Percentiles rank a stretch among this genome's conserved stretches.
Conservation (phyloP, 345 rosid species). For the Murraya paniculata region DNA sequence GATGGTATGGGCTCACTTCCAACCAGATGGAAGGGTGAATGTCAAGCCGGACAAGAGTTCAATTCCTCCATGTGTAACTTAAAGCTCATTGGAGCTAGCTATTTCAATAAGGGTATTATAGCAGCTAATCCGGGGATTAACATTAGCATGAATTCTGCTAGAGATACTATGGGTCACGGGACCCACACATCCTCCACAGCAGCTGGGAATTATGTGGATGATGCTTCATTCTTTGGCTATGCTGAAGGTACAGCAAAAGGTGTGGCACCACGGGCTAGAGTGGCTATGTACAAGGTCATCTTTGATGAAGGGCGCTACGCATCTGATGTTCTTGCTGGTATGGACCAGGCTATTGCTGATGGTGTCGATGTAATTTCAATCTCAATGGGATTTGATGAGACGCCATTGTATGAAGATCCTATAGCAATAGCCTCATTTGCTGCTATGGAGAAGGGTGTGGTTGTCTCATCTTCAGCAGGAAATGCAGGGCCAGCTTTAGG, state of each 20-base stretch:
- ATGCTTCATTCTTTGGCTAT: conserved; percentile 27
- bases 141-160: conserved; percentile 29
- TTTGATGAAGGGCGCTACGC: conserved; percentile 29
- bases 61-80: conserved; percentile 26
- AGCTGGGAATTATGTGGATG: conserved; percentile 29
- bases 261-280: conserved; percentile 26
- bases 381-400: conserved; percentile 26
- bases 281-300: conserved; percentile 37
- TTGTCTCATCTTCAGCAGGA: conserved; percentile 26
- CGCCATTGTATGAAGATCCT: conserved; percentile 28
- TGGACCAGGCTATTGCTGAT: conserved; percentile 33
- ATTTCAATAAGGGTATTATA: conserved; percentile 39
- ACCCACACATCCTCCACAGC: conserved; percentile 37
- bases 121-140: conserved; percentile 20
- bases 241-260: conserved; percentile 34
- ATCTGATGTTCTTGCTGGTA: conserved; percentile 33
- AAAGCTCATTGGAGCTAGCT: conserved; percentile 47
- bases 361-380: conserved; percentile 35
- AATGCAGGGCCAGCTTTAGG: conserved; percentile 26
- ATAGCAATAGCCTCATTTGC: conserved; percentile 24
- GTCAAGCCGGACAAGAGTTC: conserved; percentile 31
- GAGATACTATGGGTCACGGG: conserved; percentile 34
- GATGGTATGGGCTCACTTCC: conserved; percentile 17
- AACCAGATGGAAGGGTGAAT: conserved; percentile 29
- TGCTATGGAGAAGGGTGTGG: conserved; percentile 21